phyloP scores from a whole-genome alignment of 2,329 filamentous ascomycete species.

The Laburnicola sp. region DNA sequence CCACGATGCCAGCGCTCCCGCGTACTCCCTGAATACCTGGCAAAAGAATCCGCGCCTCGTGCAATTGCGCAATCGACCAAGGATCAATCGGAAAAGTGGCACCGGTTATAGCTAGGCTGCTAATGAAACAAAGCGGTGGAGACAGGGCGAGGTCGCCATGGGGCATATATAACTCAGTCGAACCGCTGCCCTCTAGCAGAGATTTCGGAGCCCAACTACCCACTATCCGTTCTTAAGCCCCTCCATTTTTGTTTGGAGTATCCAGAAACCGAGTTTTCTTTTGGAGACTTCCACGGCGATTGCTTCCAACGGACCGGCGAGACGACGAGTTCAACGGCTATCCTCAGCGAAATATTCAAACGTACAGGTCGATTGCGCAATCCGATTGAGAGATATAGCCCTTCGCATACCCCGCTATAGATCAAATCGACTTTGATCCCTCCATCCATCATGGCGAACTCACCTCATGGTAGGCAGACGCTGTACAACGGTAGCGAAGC shows the following conservation, averaged over 20 bases:
- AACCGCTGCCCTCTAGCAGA: constrained; percentile 7
- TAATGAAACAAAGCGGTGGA: constrained; percentile 7
- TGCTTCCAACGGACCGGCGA: neutral
- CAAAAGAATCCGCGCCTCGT: constrained; percentile 26
- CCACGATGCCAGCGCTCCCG: neutral
- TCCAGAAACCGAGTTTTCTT: neutral
- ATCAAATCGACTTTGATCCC: constrained; percentile 1
- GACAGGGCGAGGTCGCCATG: constrained; percentile 8
- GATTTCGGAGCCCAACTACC: constrained; percentile 6
- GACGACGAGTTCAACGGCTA: neutral
- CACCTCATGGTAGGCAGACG: constrained; percentile 52
- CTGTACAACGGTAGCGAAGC: neutral
- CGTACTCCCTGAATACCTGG: constrained; percentile 16
- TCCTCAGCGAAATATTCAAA: constrained; percentile 1
- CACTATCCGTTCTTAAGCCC: constrained; percentile 1
- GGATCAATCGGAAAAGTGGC: constrained; percentile 30
- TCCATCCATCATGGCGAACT: constrained; percentile 51
- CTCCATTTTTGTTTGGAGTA: neutral
- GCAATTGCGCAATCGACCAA: constrained; percentile 46
- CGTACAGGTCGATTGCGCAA: constrained; percentile 1
- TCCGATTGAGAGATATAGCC: too few relatives aligned
- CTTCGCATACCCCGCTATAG: neutral
- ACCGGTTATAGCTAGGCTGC: constrained; percentile 20
- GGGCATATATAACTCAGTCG: constrained; percentile 10
- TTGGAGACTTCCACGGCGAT: constrained; percentile 4